A percentile compares a stretch with the other conserved stretches of the same genome.
These are phyloP conservation scores for Colletotrichum cereale DNA, from an alignment of 2,329 filamentous ascomycete genomes.

Conservation along the genomic window DNA sequence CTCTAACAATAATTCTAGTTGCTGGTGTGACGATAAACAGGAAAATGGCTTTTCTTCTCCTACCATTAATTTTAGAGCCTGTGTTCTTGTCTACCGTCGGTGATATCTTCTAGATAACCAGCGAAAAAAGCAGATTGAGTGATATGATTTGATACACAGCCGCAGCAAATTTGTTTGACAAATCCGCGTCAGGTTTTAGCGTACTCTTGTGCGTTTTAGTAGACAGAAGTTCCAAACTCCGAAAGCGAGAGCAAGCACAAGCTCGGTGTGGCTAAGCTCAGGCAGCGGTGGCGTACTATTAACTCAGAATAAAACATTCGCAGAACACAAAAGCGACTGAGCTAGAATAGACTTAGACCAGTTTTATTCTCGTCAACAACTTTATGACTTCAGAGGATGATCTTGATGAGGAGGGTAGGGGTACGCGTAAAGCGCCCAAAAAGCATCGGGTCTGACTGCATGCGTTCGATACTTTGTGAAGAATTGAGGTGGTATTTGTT, in stretches of 20 bases:
- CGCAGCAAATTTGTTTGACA: neutral
- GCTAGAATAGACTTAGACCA: neutral
- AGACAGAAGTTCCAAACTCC: neutral
- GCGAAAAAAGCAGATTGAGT: neutral
- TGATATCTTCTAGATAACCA: neutral
- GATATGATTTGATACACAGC: neutral
- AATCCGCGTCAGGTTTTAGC: fast-evolving
- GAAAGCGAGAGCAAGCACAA: neutral
- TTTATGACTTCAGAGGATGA: no score
- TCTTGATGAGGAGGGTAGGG: no score
- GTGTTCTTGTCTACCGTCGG: no score
- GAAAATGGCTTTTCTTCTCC: neutral
- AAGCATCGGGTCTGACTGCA: no score
- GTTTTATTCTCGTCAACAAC: no score
- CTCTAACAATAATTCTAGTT: neutral
- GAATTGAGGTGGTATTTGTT: no score
- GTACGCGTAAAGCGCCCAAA: no score
- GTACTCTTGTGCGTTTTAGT: no score
- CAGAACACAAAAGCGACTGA: neutral
- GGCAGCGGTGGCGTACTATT: no score
- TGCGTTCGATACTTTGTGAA: no score
- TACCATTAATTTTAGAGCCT: no score
- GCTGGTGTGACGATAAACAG: neutral
- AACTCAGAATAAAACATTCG: neutral
- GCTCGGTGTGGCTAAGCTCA: neutral